phyloP scores from a whole-genome alignment of 345 rosid species.

The Nasturtium officinale region DNA sequence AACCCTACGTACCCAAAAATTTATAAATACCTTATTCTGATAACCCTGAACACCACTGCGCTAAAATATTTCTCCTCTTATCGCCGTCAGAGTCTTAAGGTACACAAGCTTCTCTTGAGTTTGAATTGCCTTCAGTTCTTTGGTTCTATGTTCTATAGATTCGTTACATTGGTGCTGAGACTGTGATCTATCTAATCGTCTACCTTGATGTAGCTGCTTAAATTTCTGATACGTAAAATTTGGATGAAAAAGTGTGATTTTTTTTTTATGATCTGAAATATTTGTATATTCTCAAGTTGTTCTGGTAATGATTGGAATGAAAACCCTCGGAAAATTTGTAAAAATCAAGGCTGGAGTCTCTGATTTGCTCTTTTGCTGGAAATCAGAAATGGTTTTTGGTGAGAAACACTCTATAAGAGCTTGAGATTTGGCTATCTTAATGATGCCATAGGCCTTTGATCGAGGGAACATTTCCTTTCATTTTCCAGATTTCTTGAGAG shows the following conservation, averaged over 20 bases:
- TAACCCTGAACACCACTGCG: no score
- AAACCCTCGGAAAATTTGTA: constrained; percentile 22
- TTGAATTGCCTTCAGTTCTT: no score
- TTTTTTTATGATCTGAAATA: neutral
- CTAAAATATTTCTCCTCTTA: neutral
- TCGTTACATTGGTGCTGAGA: neutral
- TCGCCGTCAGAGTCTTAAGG: neutral
- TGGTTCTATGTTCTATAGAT: neutral
- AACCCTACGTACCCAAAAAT: no score
- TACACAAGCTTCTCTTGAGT: constrained; percentile 10
- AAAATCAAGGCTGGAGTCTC: constrained; percentile 40
- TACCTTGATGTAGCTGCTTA: neutral
- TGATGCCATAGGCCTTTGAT: constrained; percentile 42
- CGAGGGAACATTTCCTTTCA: constrained; percentile 43
- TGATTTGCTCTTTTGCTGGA: constrained; percentile 31
- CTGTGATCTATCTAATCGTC: neutral
- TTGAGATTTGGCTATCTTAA: constrained; percentile 36
- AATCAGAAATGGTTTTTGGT: constrained; percentile 23
- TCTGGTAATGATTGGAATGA: constrained; percentile 25
- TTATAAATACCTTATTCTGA: no score
- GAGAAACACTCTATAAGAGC: constrained; percentile 33
- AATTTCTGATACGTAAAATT: neutral
- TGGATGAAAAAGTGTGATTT: neutral
- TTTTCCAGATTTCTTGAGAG: neutral
- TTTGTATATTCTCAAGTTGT: constrained; percentile 10